A percentile compares a stretch with the other conserved stretches of the same genome.
Conservation (phyloP, 257 asterid species). For the Leptodermis oblonga region DNA sequence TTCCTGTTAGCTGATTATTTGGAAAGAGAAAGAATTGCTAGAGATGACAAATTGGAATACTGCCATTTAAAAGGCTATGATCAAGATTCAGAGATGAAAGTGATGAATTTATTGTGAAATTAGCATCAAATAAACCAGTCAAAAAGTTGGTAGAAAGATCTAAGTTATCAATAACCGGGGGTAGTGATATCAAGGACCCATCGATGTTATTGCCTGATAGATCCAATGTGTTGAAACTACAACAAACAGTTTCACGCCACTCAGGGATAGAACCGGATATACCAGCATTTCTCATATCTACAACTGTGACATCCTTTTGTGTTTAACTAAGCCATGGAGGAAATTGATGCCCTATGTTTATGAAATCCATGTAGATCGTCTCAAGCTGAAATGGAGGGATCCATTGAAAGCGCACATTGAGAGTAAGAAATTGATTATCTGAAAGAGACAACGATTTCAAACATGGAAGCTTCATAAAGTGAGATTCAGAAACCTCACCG, state of each 20-base stretch:
- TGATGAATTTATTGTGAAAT: not conserved
- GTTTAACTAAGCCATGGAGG: slow-evolving; percentile 23
- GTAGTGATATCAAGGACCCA: slow-evolving; percentile 6
- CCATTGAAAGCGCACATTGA: slow-evolving; percentile 18
- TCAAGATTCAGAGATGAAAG: not conserved
- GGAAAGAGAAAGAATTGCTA: not conserved
- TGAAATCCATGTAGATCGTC: not conserved
- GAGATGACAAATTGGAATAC: not conserved
- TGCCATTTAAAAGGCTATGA: not conserved
- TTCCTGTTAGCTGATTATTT: not conserved
- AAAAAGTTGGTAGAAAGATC: slow-evolving; percentile 8
- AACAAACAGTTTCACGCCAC: too few relatives aligned
- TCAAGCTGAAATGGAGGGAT: slow-evolving; percentile 23
- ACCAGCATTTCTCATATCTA: not conserved
- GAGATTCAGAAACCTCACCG: slow-evolving; percentile 14
- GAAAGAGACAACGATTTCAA: slow-evolving; percentile 2
- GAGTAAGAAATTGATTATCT: not conserved
- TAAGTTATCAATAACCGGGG: not conserved
- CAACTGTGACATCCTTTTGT: not conserved
- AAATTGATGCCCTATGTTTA: slow-evolving; percentile 2
- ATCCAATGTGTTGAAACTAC: too few relatives aligned
- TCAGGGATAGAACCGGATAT: slow-evolving; percentile 11
- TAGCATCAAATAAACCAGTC: not conserved
- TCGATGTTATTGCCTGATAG: slow-evolving; percentile 10
- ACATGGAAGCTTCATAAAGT: not conserved